Conservation (phyloP, 495 filamentous ascomycete species). For the Penicillium daleae region DNA sequence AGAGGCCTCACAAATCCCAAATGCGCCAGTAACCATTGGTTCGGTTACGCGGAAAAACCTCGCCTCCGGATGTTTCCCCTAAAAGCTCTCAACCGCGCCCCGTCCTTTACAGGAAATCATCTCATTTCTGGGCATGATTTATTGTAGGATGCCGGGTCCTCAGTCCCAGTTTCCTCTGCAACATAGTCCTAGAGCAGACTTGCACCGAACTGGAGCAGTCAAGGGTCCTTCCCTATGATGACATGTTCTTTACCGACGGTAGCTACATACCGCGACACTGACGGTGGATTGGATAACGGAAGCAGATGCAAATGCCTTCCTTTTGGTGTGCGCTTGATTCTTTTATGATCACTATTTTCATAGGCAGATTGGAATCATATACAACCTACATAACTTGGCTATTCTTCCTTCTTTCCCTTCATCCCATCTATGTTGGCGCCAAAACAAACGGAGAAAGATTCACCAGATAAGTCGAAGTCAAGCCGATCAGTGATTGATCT, state of each 20-base stretch:
- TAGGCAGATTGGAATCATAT: conserved; percentile 20
- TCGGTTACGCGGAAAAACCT: conserved; percentile 40
- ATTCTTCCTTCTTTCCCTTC: not conserved
- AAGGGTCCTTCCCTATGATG: conserved; percentile 55
- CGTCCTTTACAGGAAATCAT: conserved; percentile 52
- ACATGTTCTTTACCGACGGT: conserved; percentile 66
- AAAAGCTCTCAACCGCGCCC: conserved; percentile 17
- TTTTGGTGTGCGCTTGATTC: not conserved
- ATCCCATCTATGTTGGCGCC: conserved; percentile 11
- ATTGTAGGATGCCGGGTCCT: conserved; percentile 77
- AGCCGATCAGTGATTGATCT: not conserved
- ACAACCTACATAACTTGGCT: conserved; percentile 13
- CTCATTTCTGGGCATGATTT: conserved; percentile 72
- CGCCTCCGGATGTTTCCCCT: conserved; percentile 22
- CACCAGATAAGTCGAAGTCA: not conserved
- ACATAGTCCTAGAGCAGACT: conserved; percentile 61
- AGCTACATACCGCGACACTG: conserved; percentile 50
- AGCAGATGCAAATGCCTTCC: not conserved
- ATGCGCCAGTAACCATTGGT: conserved; percentile 35
- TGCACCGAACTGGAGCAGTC: conserved; percentile 71
- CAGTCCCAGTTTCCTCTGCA: conserved; percentile 63
- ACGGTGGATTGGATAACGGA: not conserved
- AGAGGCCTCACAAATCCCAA: conserved; percentile 26
- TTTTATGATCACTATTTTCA: not conserved
- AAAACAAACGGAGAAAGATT: not conserved